Conservation (phyloP, 2,329 filamentous ascomycete genomes). For the Hypoxylon rubiginosum region DNA sequence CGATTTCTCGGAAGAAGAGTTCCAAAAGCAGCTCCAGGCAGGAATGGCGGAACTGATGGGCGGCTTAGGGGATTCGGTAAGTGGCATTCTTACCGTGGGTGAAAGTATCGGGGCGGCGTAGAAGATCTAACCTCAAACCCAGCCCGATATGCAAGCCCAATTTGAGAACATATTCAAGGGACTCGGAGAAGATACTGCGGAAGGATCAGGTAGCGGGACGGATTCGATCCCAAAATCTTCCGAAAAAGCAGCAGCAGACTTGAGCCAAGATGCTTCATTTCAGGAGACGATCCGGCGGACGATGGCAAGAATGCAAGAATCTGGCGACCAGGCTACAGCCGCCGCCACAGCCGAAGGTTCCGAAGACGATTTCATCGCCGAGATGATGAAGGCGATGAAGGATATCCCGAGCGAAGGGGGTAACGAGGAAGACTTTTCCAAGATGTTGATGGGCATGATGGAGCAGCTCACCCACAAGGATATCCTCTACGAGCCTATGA, state of each 20-base stretch:
- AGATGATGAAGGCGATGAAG: conserved; percentile 92
- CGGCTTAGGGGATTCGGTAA: conserved; percentile 73
- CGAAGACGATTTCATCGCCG: conserved; percentile 86
- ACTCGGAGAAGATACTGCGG: conserved; percentile 67
- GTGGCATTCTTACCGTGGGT: conserved; percentile 39
- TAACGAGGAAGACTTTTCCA: conserved; percentile 88
- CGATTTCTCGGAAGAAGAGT: conserved; percentile 77
- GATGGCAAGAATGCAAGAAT: conserved; percentile 95
- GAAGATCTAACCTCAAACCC: conserved; percentile 1
- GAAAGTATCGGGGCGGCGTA: neutral
- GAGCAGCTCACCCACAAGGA: conserved; percentile 98
- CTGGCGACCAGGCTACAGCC: conserved; percentile 86
- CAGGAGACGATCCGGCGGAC: conserved; percentile 93
- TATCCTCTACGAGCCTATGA: conserved; percentile 98
- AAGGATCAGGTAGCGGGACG: conserved; percentile 46
- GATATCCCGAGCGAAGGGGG: conserved; percentile 68
- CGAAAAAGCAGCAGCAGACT: conserved; percentile 50
- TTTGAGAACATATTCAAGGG: conserved; percentile 84
- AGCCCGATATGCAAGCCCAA: conserved; percentile 81
- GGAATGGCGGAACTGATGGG: conserved; percentile 89
- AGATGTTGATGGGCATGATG: conserved; percentile 98
- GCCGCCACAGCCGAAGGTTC: conserved; percentile 75
- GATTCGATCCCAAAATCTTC: conserved; percentile 45
- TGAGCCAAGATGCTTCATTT: conserved; percentile 76
- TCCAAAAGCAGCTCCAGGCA: conserved; percentile 87